Conservation (phyloP, 345 rosid species). For the Populus euphratica region DNA sequence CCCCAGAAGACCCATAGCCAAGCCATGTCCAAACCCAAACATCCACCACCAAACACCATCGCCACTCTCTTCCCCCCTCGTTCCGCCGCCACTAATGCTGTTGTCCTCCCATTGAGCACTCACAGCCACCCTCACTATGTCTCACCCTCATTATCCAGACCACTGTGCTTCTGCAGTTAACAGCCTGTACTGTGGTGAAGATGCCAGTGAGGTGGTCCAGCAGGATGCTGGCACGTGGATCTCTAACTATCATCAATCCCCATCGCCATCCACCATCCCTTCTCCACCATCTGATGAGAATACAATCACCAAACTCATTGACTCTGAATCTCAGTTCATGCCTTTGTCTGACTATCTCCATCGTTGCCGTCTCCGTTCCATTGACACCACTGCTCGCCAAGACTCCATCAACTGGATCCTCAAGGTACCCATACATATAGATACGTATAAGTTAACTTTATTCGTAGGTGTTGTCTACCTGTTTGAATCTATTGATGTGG, state of each 20-base stretch:
- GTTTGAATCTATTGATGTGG: not conserved
- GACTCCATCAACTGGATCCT: slow-evolving; percentile 73
- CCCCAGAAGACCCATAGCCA: slow-evolving; percentile 18
- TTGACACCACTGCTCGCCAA: slow-evolving; percentile 54
- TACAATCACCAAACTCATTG: slow-evolving; percentile 28
- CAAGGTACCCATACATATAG: slow-evolving; percentile 26
- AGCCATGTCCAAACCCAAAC: slow-evolving; percentile 20
- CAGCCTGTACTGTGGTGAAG: slow-evolving; percentile 27
- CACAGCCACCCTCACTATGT: not conserved
- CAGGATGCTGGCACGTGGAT: slow-evolving; percentile 14
- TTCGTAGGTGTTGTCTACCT: not conserved
- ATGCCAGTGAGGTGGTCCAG: slow-evolving; percentile 28
- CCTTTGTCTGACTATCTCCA: slow-evolving; percentile 39
- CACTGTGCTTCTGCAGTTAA: slow-evolving; percentile 10
- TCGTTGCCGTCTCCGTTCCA: slow-evolving; percentile 43
- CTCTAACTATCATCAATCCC: slow-evolving; percentile 13
- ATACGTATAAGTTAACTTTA: not conserved
- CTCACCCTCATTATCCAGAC: slow-evolving; percentile 11
- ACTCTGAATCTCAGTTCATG: slow-evolving; percentile 36
- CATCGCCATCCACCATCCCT: not conserved
- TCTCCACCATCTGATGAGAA: slow-evolving; percentile 24
- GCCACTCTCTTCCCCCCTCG: not conserved
- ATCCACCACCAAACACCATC: slow-evolving; percentile 6
- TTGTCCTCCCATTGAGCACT: not conserved
- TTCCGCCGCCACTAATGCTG: slow-evolving; percentile 21